Percentiles rank a stretch among this genome's conserved stretches.
These are phyloP conservation scores for Sextonia rubra DNA, from an alignment of 164 flowering plant genomes.

Conservation along the genomic window DNA sequence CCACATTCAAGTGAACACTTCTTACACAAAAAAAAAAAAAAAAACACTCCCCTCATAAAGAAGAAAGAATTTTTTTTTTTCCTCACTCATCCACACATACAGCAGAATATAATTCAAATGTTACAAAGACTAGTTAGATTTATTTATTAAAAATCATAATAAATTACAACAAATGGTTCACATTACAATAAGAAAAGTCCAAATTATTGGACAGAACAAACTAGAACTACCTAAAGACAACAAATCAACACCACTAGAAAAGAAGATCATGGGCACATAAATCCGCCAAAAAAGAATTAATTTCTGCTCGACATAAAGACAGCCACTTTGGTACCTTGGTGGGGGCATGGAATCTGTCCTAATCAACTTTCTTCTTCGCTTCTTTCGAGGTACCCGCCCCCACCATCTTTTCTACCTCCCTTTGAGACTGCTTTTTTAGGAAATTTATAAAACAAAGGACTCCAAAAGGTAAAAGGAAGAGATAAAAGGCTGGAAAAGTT, in stretches of 20 bases:
- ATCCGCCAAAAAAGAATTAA: slow-evolving; percentile 21
- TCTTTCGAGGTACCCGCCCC: slow-evolving; percentile 15
- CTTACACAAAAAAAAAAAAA: no score
- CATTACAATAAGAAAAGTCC: neutral
- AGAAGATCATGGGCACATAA: slow-evolving; percentile 1
- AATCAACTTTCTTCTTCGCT: slow-evolving; percentile 1
- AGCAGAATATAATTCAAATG: neutral
- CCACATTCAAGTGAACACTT: no score
- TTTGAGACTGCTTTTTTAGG: neutral
- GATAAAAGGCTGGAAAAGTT: neutral
- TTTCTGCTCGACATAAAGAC: slow-evolving; percentile 2
- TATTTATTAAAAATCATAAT: neutral
- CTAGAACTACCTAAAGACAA: neutral
- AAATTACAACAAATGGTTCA: neutral
- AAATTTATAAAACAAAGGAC: neutral
- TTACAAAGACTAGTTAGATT: neutral
- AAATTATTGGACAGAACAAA: neutral
- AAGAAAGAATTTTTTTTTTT: no score
- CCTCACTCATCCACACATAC: no score
- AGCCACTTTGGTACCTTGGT: slow-evolving; percentile 14
- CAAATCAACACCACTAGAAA: neutral
- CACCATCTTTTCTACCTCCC: slow-evolving; percentile 14
- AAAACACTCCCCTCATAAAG: no score
- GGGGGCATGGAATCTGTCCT: slow-evolving; percentile 19
- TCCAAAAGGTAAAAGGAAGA: neutral